Evolutionary conservation across 352 stramenopile species (phyloP).

Genomic region (Pythium oligandrum): DNA sequence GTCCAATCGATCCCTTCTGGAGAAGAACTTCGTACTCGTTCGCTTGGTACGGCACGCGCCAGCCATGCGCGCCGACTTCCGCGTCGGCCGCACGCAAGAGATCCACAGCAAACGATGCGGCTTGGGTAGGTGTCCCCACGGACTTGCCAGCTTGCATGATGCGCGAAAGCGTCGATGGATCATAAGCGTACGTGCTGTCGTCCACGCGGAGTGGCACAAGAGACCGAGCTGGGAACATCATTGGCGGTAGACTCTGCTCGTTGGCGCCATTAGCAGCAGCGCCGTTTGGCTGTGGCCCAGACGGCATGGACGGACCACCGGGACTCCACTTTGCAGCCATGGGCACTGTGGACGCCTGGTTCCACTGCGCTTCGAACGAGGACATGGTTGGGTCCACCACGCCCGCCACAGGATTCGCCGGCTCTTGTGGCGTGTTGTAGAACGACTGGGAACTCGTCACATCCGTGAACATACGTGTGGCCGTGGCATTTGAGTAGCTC

Average conservation of each 20-base stretch:
- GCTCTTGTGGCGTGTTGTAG: slow-evolving; percentile 46
- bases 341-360: slow-evolving; percentile 7
- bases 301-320: background rate
- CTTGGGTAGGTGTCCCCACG: slow-evolving; percentile 47
- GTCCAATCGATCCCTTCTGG: slow-evolving; percentile 80
- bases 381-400: slow-evolving; percentile 24
- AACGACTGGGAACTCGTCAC: slow-evolving; percentile 55
- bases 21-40: slow-evolving; percentile 85
- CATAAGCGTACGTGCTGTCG: slow-evolving; percentile 48
- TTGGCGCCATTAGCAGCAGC: background rate
- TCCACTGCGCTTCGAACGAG: slow-evolving; percentile 38
- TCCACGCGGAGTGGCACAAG: slow-evolving; percentile 60
- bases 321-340: background rate
- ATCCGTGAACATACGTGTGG: slow-evolving; percentile 58
- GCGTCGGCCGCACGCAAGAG: slow-evolving; percentile 48
- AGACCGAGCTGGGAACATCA: slow-evolving; percentile 53
- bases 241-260: slow-evolving; percentile 8
- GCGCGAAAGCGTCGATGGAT: slow-evolving; percentile 36
- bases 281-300: slow-evolving; percentile 4
- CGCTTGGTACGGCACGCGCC: slow-evolving; percentile 54
- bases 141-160: slow-evolving; percentile 63
- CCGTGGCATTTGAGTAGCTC: slow-evolving; percentile 16
- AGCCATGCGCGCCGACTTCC: slow-evolving; percentile 41
- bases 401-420: slow-evolving; percentile 24
- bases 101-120: slow-evolving; percentile 66